Conservation (phyloP, 106 monocot genomes). For the Acorus gramineus region DNA sequence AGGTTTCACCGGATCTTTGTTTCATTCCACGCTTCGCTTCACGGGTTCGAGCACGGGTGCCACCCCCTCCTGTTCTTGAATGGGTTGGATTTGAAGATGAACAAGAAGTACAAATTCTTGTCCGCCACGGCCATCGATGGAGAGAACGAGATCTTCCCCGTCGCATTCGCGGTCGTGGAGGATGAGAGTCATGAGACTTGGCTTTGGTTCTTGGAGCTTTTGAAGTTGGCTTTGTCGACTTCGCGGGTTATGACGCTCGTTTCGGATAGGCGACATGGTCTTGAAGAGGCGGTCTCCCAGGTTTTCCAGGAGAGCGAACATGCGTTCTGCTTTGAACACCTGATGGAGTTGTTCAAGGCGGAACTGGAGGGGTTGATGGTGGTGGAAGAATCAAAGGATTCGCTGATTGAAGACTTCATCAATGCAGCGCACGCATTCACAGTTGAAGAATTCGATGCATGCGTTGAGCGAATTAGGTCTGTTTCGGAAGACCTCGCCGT, state of each 20-base stretch:
- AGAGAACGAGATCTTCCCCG: slow-evolving; percentile 74
- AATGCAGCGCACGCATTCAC: slow-evolving; percentile 56
- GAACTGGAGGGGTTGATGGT: slow-evolving; percentile 64
- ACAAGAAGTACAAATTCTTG: slow-evolving; percentile 59
- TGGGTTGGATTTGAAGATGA: slow-evolving; percentile 49
- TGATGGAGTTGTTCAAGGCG: slow-evolving; percentile 65
- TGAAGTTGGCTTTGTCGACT: slow-evolving; percentile 51
- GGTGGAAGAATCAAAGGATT: slow-evolving; percentile 39
- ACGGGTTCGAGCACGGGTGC: slow-evolving; percentile 86
- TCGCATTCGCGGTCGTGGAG: slow-evolving; percentile 66
- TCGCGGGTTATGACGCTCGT: slow-evolving; percentile 55
- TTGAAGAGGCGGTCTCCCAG: slow-evolving; percentile 38
- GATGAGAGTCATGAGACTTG: slow-evolving; percentile 59
- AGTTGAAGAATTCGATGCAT: slow-evolving; percentile 68
- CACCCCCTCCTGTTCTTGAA: slow-evolving; percentile 73
- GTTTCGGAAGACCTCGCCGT: slow-evolving; percentile 64
- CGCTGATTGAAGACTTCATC: slow-evolving; percentile 36
- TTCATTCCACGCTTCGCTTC: slow-evolving; percentile 68
- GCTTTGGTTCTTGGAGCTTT: slow-evolving; percentile 77
- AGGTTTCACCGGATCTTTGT: slow-evolving; percentile 61
- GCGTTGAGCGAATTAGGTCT: slow-evolving; percentile 52
- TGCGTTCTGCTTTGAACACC: slow-evolving; percentile 46
- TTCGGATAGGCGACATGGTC: slow-evolving; percentile 50
- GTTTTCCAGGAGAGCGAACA: slow-evolving; percentile 58
- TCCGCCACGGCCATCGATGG: slow-evolving; percentile 71